Evolutionary conservation across 371 early-diverging fungal genomes (phyloP), one percentile per base, ranked within the genome.

Genomic region (Saksenaea oblongispora): DNA sequence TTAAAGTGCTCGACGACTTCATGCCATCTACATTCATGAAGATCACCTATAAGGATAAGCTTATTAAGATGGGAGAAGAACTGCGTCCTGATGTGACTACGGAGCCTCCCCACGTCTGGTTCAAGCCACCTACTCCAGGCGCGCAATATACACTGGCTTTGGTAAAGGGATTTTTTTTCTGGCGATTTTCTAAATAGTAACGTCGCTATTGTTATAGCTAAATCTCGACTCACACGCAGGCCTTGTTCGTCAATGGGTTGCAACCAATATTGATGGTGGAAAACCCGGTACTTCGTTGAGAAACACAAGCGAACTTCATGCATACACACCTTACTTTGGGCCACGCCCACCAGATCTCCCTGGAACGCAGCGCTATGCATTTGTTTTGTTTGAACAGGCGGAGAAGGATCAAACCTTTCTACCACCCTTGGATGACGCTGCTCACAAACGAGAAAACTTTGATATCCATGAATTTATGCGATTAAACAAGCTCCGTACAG

Each of bases 161-260:
- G 65, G 75, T 72, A 72, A 58, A 39, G 28, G 55, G 8, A 28
- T 41, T 34, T 13, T 54, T 9, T 39, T 8, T 5, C 13, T 28
- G 18, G 54, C 36, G 11, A 41, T 5, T 7, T 28, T 28, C 31
- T 22, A n/a, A n/a, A n/a, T n/a, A n/a, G n/a, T n/a, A n/a, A n/a
- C 5, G 53, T 22, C 8, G 57, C 15, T 34, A 5, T 53, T 8
- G 54, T 22, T 34, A 4, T 53, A 70, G 71, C n/a, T 62, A 15
- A 64, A 76, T 65, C 64, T 71, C 18, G 76, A 76, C 56, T 60
- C 73, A 1, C 28, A 65, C 13, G 71, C 60, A 2, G 69, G 73
- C 17, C 61, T 59, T 22, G 66, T 73, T 24, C 64, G 69, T 54
- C 76, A 73, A 34, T 76, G 76, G 76, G 62, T 73, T 13, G 63